phyloP scores from a whole-genome alignment of 768 basidiomycete species.

The Tulasnella calospora region DNA sequence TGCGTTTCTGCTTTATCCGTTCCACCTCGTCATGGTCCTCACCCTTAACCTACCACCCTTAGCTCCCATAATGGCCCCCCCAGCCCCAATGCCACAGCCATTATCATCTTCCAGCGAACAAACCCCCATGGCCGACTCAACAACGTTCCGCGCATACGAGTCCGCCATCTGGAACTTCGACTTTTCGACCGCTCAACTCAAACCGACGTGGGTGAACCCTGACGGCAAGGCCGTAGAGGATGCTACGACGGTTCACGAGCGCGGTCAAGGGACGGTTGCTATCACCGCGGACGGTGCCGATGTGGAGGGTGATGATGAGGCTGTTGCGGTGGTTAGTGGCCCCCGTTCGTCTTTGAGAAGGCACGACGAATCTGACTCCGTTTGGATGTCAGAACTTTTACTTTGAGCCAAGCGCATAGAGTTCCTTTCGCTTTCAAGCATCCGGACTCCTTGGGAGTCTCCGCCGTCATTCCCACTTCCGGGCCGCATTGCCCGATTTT shows the following conservation, averaged over 20 bases:
- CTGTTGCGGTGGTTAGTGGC: neutral
- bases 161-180: slow-evolving; percentile 14
- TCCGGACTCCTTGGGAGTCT: neutral
- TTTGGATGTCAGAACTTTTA: neutral
- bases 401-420: neutral
- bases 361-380: neutral
- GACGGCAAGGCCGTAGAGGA: neutral
- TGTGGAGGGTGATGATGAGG: neutral
- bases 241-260: neutral
- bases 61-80: neutral
- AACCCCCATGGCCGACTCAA: neutral
- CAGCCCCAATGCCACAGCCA: neutral
- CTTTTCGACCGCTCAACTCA: neutral
- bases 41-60: neutral
- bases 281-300: neutral
- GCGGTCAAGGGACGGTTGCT: neutral
- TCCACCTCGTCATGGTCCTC: neutral
- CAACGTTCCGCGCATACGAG: neutral
- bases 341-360: neutral
- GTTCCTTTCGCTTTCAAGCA: neutral
- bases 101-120: neutral
- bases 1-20: neutral
- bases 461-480: neutral
- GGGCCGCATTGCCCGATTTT: neutral
- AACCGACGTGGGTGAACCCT: slow-evolving; percentile 7